Conservation (phyloP, 1,284 basidiomycete genomes). For the Marasmius sp. region DNA sequence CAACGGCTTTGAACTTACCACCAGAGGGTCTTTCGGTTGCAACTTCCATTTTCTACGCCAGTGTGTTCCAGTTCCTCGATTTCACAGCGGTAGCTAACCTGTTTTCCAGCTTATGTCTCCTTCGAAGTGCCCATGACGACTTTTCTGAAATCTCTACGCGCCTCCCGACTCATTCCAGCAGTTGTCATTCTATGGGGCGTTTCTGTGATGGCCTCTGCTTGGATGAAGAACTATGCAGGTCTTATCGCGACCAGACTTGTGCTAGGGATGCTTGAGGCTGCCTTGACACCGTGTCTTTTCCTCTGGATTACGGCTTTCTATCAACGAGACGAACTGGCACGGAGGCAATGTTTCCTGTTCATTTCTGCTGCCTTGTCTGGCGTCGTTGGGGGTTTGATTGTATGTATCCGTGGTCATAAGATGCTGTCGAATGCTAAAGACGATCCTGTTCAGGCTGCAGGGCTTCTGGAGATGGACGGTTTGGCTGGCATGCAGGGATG, state of each 20-base stretch:
- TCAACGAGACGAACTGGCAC: slow-evolving; percentile 1
- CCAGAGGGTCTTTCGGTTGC: background rate
- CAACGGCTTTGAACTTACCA: background rate
- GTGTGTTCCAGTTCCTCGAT: background rate
- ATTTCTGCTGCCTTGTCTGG: background rate
- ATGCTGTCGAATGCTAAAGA: too few species aligned
- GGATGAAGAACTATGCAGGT: slow-evolving; percentile 1
- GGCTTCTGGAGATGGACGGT: background rate
- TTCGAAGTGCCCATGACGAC: background rate
- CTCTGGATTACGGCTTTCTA: slow-evolving; percentile 2
- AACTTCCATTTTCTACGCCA: slow-evolving; percentile 2
- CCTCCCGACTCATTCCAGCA: background rate
- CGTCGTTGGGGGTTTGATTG: background rate
- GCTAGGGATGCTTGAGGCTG: background rate
- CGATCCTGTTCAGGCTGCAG: background rate
- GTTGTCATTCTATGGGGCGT: slow-evolving; percentile 1
- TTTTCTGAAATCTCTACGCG: background rate
- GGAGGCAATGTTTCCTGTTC: slow-evolving; percentile 3
- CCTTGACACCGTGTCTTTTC: background rate
- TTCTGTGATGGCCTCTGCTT: background rate
- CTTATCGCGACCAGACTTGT: background rate
- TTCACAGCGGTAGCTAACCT: too few species aligned
- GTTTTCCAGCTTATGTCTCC: background rate
- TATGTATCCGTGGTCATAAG: background rate
- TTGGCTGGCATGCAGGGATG: slow-evolving; percentile 1